Base-by-base conservation (phyloP, 768 basidiomycete genomes). In the Boletus sp. region DNA sequence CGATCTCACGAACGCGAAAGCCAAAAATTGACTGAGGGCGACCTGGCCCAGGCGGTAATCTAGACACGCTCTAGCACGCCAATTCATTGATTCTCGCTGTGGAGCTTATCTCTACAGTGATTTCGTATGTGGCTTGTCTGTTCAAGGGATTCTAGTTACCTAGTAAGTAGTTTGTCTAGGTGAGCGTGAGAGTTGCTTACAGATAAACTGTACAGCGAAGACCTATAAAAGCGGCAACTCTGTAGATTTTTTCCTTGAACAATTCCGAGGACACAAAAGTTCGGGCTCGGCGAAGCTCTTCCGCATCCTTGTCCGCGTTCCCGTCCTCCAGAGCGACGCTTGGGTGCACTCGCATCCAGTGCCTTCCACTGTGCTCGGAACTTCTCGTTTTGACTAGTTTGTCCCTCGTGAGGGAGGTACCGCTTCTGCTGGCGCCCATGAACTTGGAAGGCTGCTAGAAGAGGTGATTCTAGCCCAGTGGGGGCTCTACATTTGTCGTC, bases 221-320 rank as follows among this genome's bases (percentile, higher is more conserved):
- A 46, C 57, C 66, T 71, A 73, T 57, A 61, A n/a, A n/a, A 48
- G 17, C 28, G 7, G 20, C 20, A 39, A 10, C 1, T 5, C 2
- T 2, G 17, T 5, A 7, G 11, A 1, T 32, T 55, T 65, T 64
- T 67, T 61, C 65, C 69, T 67, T 51, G 84, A 90, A 90, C 86
- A 87, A 89, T 84, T 76, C 67, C 59, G 89, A 81, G 85, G 89
- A 92, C 90, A 84, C 71, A 83, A 89, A 90, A 93, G 91, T 92
- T 93, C 91, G 91, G 88, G 83, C 91, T 80, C 70, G 90, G 87
- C 75, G 71, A 78, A 87, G 84, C 83, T 81, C 74, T 80, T 82
- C 86, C 87, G 85, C 82, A 83, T 91, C 84, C 89, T 84, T 83
- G 90, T 83, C 87, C 91, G 91, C 91, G 91, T 93, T 91, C 89